Evolutionary conservation across 2,329 filamentous ascomycete species (phyloP).

Genomic region (Diaporthe citrichinensis): DNA sequence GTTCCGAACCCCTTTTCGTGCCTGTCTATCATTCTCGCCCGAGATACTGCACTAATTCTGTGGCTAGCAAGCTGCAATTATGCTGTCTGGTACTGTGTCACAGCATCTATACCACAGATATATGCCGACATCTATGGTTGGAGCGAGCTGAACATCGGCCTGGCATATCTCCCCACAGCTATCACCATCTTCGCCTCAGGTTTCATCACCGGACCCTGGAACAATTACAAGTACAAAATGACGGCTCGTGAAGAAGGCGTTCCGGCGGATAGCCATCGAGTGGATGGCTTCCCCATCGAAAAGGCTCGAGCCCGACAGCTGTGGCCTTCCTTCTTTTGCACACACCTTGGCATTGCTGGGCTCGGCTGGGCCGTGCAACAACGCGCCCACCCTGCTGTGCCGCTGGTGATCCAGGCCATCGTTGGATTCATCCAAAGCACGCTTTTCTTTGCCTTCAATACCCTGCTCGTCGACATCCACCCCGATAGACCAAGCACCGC

Average conservation of each 20-base stretch:
- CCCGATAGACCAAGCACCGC: not conserved
- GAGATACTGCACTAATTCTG: not conserved
- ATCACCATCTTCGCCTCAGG: not conserved
- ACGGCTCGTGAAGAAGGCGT: not conserved
- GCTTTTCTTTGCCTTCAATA: not conserved
- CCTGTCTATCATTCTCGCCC: not conserved
- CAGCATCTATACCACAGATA: not conserved
- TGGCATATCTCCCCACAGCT: not conserved
- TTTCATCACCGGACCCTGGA: not conserved
- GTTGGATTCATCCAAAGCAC: not conserved
- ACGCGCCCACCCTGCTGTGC: not conserved
- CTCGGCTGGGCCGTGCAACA: not conserved
- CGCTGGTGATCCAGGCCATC: not conserved
- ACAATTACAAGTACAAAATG: not conserved
- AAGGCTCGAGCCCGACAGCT: not conserved
- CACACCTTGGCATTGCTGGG: not conserved
- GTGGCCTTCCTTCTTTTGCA: not conserved
- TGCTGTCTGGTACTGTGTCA: conserved; percentile 7
- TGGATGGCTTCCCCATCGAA: not conserved
- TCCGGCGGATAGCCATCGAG: not conserved
- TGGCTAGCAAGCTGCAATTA: conserved; percentile 6
- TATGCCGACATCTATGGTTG: not conserved
- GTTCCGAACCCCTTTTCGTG: not conserved
- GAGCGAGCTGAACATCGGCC: not conserved
- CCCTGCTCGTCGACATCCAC: not conserved